Percentiles rank a stretch among this genome's conserved stretches.
Conservation (phyloP, 352 stramenopile genomes). For the Globisporangium parvum region DNA sequence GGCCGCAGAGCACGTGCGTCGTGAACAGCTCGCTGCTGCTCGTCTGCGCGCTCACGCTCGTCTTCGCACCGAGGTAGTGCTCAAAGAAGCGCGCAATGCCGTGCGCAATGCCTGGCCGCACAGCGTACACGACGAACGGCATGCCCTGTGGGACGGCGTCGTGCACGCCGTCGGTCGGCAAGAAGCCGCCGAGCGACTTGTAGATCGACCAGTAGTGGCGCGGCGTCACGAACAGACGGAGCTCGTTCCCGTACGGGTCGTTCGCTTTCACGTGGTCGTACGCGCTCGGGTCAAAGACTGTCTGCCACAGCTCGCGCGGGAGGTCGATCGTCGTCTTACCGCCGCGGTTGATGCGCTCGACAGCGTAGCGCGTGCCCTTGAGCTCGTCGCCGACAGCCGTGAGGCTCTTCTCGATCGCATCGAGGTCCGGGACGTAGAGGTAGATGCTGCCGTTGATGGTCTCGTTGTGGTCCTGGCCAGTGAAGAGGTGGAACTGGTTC, state of each 20-base stretch:
- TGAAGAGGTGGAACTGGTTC: constrained; percentile 75
- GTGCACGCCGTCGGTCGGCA: constrained; percentile 30
- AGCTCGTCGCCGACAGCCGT: constrained; percentile 37
- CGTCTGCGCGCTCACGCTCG: constrained; percentile 30
- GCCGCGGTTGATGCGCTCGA: constrained; percentile 50
- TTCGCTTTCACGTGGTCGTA: constrained; percentile 60
- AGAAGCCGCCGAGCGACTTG: constrained; percentile 40
- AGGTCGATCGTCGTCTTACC: constrained; percentile 40
- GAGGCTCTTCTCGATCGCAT: constrained; percentile 50
- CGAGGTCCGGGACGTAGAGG: constrained; percentile 53
- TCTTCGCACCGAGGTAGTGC: constrained; percentile 56
- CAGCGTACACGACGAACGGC: constrained; percentile 54
- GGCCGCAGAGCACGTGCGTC: constrained; percentile 43
- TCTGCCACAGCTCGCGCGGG: constrained; percentile 49
- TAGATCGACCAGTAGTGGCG: constrained; percentile 56
- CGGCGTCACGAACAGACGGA: constrained; percentile 48
- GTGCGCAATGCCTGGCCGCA: constrained; percentile 42
- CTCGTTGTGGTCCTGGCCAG: constrained; percentile 47
- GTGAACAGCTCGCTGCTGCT: constrained; percentile 22
- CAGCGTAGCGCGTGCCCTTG: constrained; percentile 39
- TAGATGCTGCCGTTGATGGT: constrained; percentile 51
- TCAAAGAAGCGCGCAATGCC: constrained; percentile 69
- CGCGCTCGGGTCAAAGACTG: constrained; percentile 32
- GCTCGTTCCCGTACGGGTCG: constrained; percentile 57
- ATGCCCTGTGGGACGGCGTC: constrained; percentile 43